phyloP scores from a whole-genome alignment of 2,329 filamentous ascomycete species.

The Hymenoscyphus albidus region DNA sequence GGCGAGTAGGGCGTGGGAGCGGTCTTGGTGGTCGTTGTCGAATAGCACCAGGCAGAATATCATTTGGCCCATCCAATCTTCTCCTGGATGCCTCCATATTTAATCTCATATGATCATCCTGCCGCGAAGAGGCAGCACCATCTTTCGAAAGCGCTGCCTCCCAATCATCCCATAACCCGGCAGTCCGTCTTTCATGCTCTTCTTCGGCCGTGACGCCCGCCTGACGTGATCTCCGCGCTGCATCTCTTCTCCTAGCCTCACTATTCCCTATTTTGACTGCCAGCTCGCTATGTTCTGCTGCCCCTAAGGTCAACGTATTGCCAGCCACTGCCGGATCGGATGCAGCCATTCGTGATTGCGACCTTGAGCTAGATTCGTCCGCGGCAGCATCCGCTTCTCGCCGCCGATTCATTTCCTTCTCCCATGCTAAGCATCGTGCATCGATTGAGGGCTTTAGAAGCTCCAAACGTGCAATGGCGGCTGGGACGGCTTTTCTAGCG shows the following conservation, averaged over 20 bases:
- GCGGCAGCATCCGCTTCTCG: constrained; percentile 31
- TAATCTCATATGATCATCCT: constrained; percentile 44
- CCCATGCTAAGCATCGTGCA: constrained; percentile 65
- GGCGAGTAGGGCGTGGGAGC: constrained; percentile 24
- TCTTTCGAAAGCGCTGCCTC: constrained; percentile 41
- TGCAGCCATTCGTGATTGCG: constrained; percentile 37
- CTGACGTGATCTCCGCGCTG: constrained; percentile 53
- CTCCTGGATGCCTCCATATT: constrained; percentile 50
- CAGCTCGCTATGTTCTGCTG: constrained; percentile 67
- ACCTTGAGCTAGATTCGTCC: constrained; percentile 12
- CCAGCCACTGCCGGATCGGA: constrained; percentile 60
- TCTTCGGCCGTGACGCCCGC: constrained; percentile 55
- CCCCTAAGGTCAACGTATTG: constrained; percentile 60
- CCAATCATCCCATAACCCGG: constrained; percentile 49
- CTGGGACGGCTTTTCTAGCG: constrained; percentile 58
- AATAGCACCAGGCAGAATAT: constrained; percentile 22
- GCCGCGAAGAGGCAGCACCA: constrained; percentile 24
- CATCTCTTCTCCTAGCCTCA: constrained; percentile 66
- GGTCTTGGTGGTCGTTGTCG: constrained; percentile 30
- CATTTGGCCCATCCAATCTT: constrained; percentile 36
- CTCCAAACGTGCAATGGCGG: constrained; percentile 59
- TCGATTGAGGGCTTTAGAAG: constrained; percentile 74
- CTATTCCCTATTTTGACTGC: constrained; percentile 72
- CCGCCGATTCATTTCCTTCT: constrained; percentile 43
- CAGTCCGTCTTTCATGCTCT: constrained; percentile 51